Percentiles rank a stretch among this genome's conserved stretches.
phyloP scores from a whole-genome alignment of 2,329 filamentous ascomycete species.

The Penicillium sp. region DNA sequence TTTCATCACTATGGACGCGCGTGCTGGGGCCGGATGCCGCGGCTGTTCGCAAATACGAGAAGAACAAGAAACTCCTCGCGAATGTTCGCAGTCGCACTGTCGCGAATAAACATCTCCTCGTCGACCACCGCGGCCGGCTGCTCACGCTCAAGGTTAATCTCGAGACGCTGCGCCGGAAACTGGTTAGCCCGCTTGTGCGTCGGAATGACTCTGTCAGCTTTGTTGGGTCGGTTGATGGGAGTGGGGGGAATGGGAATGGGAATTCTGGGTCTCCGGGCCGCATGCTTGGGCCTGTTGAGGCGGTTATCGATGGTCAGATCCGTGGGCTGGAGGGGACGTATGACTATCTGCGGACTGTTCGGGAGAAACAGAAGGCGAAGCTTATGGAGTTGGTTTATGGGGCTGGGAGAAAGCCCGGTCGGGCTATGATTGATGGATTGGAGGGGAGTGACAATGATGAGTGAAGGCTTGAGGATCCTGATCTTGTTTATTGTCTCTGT shows the following conservation, averaged over 20 bases:
- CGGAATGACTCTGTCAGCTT: slow-evolving; percentile 48
- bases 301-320: slow-evolving; percentile 71
- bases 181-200: slow-evolving; percentile 74
- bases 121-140: slow-evolving; percentile 77
- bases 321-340: slow-evolving; percentile 71
- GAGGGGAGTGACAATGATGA: slow-evolving; percentile 14
- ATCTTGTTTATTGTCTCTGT: not conserved
- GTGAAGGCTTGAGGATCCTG: not conserved
- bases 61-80: slow-evolving; percentile 70
- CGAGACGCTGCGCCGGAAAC: slow-evolving; percentile 70
- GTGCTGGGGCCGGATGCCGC: slow-evolving; percentile 68
- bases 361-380: slow-evolving; percentile 72
- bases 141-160: slow-evolving; percentile 77
- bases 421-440: slow-evolving; percentile 20
- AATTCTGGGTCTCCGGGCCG: slow-evolving; percentile 43
- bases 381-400: slow-evolving; percentile 73
- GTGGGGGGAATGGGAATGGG: slow-evolving; percentile 10
- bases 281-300: slow-evolving; percentile 45
- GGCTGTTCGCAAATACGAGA: slow-evolving; percentile 79
- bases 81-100: slow-evolving; percentile 75
- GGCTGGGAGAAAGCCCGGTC: slow-evolving; percentile 28
- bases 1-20: slow-evolving; percentile 75
- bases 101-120: slow-evolving; percentile 74
- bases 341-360: slow-evolving; percentile 63
- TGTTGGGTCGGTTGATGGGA: slow-evolving; percentile 22